Base-by-base conservation (phyloP, 306 rosid genomes). In the Quercus parvula region DNA sequence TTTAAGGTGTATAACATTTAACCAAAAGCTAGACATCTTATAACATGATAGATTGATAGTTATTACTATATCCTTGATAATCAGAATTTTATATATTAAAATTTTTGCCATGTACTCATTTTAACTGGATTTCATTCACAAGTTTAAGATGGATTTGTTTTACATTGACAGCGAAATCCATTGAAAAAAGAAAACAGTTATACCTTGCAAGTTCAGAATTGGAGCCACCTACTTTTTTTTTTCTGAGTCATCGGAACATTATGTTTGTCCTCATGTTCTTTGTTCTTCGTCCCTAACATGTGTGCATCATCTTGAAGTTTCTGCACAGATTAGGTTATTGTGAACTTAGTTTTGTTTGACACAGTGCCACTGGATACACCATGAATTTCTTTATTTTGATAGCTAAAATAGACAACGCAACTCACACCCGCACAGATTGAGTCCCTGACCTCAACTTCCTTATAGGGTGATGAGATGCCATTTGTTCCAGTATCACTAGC, bases 191-290 rank as follows among this genome's bases (percentile, higher is more conserved):
- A 66, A 66, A 33, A 66, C 1, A 6, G 35, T 7, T 27, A 41
- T 93, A 95, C 99, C 97, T 90, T 91, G 91, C 87, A 89, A 72
- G 79, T 93, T 87, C 58, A 86, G 84, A 84, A 2, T 91, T 89
- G 71, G 91, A 82, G 25, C 90, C 92, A 0, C 91, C 94, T 25
- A 91, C 77, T 1, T 81, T 93, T 90, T 79, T 38, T 82, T 67
- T 70, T 90, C 82, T 91, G 89, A 71, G 85, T 75, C 70, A 81
- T 91, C 66, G 88, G 78, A 80, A 66, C 66, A 70, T 73, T 83
- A 51, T 90, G 22, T 82, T 68, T 85, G 52, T 90, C 97, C 75
- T 93, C 99, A 14, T 86, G 97, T 79, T 87, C 86, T 82, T 90
- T 93, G 56, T 93, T 88, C 84, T 90, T 89, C 75, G 64, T 33